phyloP scores from a whole-genome alignment of 1,284 basidiomycete species.

The Phlebopus sp. region DNA sequence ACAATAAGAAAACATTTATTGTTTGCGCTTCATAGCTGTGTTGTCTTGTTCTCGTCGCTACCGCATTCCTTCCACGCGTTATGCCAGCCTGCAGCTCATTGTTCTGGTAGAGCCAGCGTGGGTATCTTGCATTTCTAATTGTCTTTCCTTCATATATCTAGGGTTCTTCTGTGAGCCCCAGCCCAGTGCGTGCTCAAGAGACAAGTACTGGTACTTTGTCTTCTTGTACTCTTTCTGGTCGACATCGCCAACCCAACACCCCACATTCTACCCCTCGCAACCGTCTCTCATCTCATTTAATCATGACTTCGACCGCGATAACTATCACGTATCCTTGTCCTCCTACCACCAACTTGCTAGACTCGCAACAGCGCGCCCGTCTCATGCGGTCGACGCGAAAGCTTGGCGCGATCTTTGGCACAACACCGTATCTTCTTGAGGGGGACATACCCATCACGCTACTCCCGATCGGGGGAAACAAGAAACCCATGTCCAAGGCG shows the following conservation, averaged over 20 bases:
- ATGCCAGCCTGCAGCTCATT: constrained; percentile 4
- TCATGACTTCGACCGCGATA: constrained; percentile 24
- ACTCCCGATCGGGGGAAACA: constrained; percentile 23
- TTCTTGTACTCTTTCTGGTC: constrained; percentile 1
- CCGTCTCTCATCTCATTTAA: constrained; percentile 1
- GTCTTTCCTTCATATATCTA: constrained; percentile 10
- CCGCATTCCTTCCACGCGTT: not conserved
- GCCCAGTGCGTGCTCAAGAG: constrained; percentile 5
- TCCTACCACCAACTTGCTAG: constrained; percentile 50
- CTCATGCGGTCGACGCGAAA: constrained; percentile 60
- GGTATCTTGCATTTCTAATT: not conserved
- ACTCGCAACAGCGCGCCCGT: constrained; percentile 46
- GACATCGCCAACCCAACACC: not conserved
- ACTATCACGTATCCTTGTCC: constrained; percentile 16
- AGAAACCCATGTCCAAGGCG: constrained; percentile 15
- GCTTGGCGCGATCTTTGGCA: constrained; percentile 53
- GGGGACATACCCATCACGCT: constrained; percentile 21
- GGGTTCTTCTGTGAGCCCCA: constrained; percentile 3
- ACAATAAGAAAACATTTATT: constrained; percentile 1
- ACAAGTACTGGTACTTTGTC: constrained; percentile 10
- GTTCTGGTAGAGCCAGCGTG: constrained; percentile 9
- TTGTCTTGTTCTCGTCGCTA: not conserved
- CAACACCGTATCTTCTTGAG: constrained; percentile 52
- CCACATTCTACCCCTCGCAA: not conserved
- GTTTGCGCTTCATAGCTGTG: not conserved